Percentiles rank a stretch among this genome's conserved stretches.
Conservation (phyloP, 257 asterid species). For the Solanum medicagineum region DNA sequence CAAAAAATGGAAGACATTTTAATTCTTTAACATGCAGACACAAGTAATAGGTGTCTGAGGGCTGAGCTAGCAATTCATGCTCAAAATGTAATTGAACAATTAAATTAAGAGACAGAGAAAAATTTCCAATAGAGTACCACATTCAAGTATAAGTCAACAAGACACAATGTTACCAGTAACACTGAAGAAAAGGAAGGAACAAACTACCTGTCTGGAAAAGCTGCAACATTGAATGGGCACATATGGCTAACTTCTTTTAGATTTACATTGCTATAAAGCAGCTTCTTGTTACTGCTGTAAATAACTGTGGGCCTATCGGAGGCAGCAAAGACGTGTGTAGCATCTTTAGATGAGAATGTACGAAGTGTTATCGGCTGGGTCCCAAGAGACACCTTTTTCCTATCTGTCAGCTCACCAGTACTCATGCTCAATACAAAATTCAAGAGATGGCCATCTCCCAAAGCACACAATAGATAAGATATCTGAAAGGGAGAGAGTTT, state of each 20-base stretch:
- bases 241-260: constrained; percentile 89
- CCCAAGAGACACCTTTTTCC: constrained; percentile 96
- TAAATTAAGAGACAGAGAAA: not conserved
- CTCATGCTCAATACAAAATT: constrained; percentile 72
- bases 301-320: constrained; percentile 96
- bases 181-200: not conserved
- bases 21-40: not conserved
- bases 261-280: constrained; percentile 92
- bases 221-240: constrained; percentile 99
- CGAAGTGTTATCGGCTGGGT: constrained; percentile 94
- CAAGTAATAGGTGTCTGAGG: not conserved
- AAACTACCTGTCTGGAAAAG: constrained; percentile 91
- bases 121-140: not conserved
- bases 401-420: constrained; percentile 76
- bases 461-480: constrained; percentile 92
- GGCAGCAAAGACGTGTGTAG: constrained; percentile 97
- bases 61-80: not conserved
- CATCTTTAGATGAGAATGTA: constrained; percentile 87
- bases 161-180: not conserved
- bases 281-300: constrained; percentile 94
- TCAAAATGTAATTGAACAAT: not conserved
- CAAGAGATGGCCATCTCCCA: constrained; percentile 97
- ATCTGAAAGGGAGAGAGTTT: constrained; percentile 45
- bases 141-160: not conserved
- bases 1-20: not conserved